Conservation (phyloP, 805 yeast genomes). For the Saccharomycopsis guyanensis region DNA sequence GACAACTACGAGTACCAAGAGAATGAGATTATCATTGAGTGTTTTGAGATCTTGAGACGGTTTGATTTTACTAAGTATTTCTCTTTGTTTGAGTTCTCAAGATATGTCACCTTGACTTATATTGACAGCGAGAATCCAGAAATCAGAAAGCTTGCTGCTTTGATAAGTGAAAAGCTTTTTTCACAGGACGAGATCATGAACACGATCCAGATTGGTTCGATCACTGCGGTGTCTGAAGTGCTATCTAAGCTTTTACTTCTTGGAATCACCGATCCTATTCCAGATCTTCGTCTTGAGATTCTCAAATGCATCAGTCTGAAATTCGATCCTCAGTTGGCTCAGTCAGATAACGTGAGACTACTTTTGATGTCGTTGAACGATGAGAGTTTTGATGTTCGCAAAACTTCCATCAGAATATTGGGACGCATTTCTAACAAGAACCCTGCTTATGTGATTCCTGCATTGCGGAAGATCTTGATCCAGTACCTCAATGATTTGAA, state of each 20-base stretch:
- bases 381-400: constrained; percentile 76
- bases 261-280: constrained; percentile 80
- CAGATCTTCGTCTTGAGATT: constrained; percentile 80
- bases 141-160: constrained; percentile 77
- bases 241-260: constrained; percentile 71
- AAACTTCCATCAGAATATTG: constrained; percentile 66
- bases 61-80: constrained; percentile 65
- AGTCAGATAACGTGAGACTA: constrained; percentile 81
- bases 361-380: constrained; percentile 87
- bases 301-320: constrained; percentile 61
- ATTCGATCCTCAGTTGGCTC: constrained; percentile 89
- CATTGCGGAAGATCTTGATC: constrained; percentile 75
- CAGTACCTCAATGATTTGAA: constrained; percentile 82
- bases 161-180: constrained; percentile 73
- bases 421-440: constrained; percentile 82
- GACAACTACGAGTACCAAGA: constrained; percentile 35
- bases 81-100: constrained; percentile 79
- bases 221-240: constrained; percentile 78
- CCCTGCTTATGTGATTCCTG: constrained; percentile 95
- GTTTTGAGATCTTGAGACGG: constrained; percentile 65
- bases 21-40: constrained; percentile 55
- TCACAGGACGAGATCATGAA: constrained; percentile 74
- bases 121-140: constrained; percentile 72
- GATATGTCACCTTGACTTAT: constrained; percentile 76
- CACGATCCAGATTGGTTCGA: constrained; percentile 73